Evolutionary conservation across 2,329 filamentous ascomycete genomes (phyloP).

Genomic region (Torrubiella hemipterigena): DNA sequence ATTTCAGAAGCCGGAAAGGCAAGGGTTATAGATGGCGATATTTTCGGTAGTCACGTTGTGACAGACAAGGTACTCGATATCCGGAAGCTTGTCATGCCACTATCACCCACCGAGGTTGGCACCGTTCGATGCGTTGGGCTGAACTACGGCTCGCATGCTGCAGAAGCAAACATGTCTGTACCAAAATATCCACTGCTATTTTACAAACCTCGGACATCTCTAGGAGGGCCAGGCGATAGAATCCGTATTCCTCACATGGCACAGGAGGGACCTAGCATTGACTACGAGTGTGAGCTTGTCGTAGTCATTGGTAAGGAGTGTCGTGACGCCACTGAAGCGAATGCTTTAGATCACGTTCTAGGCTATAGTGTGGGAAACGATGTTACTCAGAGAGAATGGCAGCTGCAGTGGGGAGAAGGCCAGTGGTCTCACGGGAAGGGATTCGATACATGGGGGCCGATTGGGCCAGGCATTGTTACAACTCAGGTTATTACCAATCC

Average conservation of each 20-base stretch:
- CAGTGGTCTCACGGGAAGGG: conserved; percentile 64
- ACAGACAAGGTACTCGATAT: conserved; percentile 50
- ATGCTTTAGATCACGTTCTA: conserved; percentile 57
- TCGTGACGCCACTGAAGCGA: conserved; percentile 48
- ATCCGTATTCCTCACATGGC: conserved; percentile 55
- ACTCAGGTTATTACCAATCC: conserved; percentile 41
- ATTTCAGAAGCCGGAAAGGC: conserved; percentile 49
- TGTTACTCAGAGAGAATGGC: conserved; percentile 67
- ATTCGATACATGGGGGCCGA: conserved; percentile 65
- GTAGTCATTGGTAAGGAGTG: conserved; percentile 58
- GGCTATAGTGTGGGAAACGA: conserved; percentile 70
- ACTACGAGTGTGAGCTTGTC: conserved; percentile 74
- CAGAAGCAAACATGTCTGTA: conserved; percentile 55
- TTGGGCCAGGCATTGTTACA: conserved; percentile 58
- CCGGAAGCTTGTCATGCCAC: conserved; percentile 46
- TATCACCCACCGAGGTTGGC: conserved; percentile 48
- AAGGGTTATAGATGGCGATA: conserved; percentile 49
- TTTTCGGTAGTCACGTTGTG: conserved; percentile 52
- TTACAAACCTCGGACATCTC: conserved; percentile 47
- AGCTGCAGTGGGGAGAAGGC: conserved; percentile 52
- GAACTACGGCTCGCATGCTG: conserved; percentile 61
- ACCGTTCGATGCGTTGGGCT: conserved; percentile 59
- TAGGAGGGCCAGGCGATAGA: conserved; percentile 50
- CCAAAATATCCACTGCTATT: conserved; percentile 66
- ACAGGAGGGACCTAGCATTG: conserved; percentile 51